phyloP scores from a whole-genome alignment of 1,139 yeast species.

The Chernovozyma aurita region DNA sequence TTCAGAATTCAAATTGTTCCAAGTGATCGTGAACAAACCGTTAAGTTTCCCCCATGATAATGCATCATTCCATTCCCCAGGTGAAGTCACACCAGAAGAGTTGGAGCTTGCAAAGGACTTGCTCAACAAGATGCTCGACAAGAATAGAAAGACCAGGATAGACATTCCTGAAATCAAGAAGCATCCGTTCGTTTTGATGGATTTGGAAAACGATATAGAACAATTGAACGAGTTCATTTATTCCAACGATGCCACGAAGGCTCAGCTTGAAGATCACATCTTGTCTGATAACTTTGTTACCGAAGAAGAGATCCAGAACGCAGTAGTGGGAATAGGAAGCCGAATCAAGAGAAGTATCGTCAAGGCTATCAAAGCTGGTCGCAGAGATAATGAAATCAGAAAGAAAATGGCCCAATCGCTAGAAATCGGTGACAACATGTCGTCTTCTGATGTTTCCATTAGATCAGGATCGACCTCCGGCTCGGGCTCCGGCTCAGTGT shows the following conservation, averaged over 20 bases:
- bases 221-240: conserved; percentile 35
- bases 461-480: conserved; percentile 1
- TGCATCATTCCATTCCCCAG: conserved; percentile 35
- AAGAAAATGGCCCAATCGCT: conserved; percentile 22
- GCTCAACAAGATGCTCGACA: conserved; percentile 57
- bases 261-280: conserved; percentile 15
- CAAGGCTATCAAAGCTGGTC: conserved; percentile 41
- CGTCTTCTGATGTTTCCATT: not conserved
- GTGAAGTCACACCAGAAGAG: conserved; percentile 41
- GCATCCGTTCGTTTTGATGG: conserved; percentile 74
- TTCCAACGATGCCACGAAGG: conserved; percentile 20
- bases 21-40: conserved; percentile 66
- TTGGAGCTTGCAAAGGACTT: conserved; percentile 65
- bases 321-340: conserved; percentile 76
- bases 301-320: conserved; percentile 65
- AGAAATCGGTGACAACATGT: conserved; percentile 16
- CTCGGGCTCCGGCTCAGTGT: not conserved
- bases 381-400: conserved; percentile 22
- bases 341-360: conserved; percentile 58
- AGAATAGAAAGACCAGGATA: conserved; percentile 66
- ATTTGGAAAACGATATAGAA: conserved; percentile 44
- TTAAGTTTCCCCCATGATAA: conserved; percentile 57
- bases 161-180: conserved; percentile 69
- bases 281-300: conserved; percentile 39
- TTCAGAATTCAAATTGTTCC: conserved; percentile 80